Evolutionary conservation across 176 grass and related monocot genomes (phyloP).

Genomic region (Triticum urartu): DNA sequence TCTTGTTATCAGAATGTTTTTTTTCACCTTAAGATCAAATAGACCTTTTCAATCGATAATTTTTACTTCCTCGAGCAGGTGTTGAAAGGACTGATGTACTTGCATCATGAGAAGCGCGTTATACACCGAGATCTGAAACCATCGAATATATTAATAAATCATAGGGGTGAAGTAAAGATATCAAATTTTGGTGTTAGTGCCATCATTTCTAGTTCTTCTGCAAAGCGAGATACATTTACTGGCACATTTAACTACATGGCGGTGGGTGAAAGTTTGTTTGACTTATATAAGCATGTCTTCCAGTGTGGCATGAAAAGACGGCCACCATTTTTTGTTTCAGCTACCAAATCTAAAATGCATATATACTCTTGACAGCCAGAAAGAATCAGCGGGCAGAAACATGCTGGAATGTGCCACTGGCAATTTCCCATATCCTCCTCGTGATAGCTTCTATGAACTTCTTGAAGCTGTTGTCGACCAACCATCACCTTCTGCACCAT

Average conservation of each 20-base stretch:
- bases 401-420: conserved; percentile 94
- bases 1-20: background rate
- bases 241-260: conserved; percentile 93
- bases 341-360: conserved; percentile 15
- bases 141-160: conserved; percentile 95
- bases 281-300: background rate
- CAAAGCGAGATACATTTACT: conserved; percentile 72
- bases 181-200: conserved; percentile 97
- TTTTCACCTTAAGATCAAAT: background rate
- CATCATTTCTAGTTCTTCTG: conserved; percentile 79
- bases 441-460: conserved; percentile 79
- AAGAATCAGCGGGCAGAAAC: conserved; percentile 73
- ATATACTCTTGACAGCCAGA: conserved; percentile 70
- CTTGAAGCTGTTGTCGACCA: conserved; percentile 78
- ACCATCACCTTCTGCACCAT: conserved; percentile 63
- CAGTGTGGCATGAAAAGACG: background rate
- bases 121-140: conserved; percentile 96
- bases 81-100: conserved; percentile 70
- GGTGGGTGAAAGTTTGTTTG: conserved; percentile 43
- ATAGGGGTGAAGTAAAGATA: conserved; percentile 93
- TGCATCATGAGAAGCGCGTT: conserved; percentile 75
- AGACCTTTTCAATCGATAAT: background rate
- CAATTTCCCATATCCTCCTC: conserved; percentile 73
- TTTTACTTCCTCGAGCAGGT: conserved; percentile 45
- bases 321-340: background rate